Base-by-base conservation (phyloP, 306 rosid species). In the Quercus glauca region DNA sequence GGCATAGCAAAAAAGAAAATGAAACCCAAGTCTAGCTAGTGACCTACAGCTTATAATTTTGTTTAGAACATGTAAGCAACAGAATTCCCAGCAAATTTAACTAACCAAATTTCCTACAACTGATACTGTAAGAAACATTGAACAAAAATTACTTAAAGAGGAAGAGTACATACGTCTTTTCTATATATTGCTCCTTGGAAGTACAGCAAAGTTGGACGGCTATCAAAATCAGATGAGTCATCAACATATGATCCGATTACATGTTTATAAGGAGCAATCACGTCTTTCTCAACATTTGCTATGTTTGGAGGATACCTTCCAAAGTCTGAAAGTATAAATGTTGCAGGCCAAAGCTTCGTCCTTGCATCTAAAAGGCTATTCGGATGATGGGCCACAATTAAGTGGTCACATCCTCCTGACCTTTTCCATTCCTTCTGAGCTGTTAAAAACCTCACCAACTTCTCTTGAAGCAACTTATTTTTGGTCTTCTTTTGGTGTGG, bases 111-210 rank as follows among this genome's bases (percentile, higher is more conserved):
- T 43, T 13, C 59, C 37, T 74, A 25, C 21, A n/a, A 37, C 56
- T 43, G 14, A 60, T 59, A 72, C 69, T 25, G 71, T 67, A 76
- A 77, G 64, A 72, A 85, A 76, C 19, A 58, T 52, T 56, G 51
- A 71, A 61, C 31, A 58, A 82, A 60, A n/a, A 73, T 12, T 28
- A 79, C 49, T 53, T 4, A 73, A 69, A 71, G 67, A 77, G 78
- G 58, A 78, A 81, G 73, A 25, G 71, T 19, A 88, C 93, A 49
- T 87, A 92, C 97, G 87, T 85, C 98, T 82, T 93, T 93, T 79
- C 97, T 82, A 77, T 91, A 86, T 78, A 91, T 91, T 29, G 96
- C 98, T 74, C 98, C 98, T 88, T 91, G 98, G 68, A 93, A 93
- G 87, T 87, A 93, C 0, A 93, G 83, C 89, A 93, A 88, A 3